phyloP scores from a whole-genome alignment of 129 eudicot genomes.

The Centrapalus pauciflorus region DNA sequence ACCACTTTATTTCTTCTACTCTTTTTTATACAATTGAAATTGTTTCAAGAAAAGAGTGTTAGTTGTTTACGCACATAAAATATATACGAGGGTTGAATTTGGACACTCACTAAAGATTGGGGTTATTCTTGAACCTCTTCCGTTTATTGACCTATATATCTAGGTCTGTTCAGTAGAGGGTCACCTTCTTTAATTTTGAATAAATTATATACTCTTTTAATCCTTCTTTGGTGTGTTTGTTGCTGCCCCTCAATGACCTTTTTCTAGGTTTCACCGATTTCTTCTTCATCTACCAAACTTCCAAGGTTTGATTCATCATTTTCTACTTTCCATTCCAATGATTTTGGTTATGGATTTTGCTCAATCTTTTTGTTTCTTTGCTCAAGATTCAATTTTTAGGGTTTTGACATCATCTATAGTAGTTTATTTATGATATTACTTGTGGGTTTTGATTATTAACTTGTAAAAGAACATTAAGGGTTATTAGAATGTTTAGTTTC shows the following conservation, averaged over 20 bases:
- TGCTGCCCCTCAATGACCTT: slow-evolving; percentile 20
- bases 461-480: neutral
- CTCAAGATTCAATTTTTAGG: slow-evolving; percentile 19
- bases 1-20: too few relatives aligned
- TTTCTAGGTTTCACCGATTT: slow-evolving; percentile 29
- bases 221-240: slow-evolving; percentile 17
- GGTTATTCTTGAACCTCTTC: neutral
- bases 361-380: neutral
- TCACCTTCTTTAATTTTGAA: slow-evolving; percentile 31
- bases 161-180: slow-evolving; percentile 15
- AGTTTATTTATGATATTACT: neutral
- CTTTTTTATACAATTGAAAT: too few relatives aligned
- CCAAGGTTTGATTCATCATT: slow-evolving; percentile 20
- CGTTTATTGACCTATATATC: slow-evolving; percentile 17
- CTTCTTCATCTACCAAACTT: slow-evolving; percentile 15
- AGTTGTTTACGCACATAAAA: too few relatives aligned
- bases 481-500: neutral
- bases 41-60: too few relatives aligned
- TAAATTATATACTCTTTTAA: slow-evolving; percentile 10
- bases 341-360: neutral
- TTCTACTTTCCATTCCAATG: neutral
- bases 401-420: slow-evolving; percentile 1
- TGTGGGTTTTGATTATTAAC: slow-evolving; percentile 14
- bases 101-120: neutral
- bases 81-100: neutral